Base-by-base conservation (phyloP, 768 basidiomycete genomes). In the Lanmaoa rubissima region DNA sequence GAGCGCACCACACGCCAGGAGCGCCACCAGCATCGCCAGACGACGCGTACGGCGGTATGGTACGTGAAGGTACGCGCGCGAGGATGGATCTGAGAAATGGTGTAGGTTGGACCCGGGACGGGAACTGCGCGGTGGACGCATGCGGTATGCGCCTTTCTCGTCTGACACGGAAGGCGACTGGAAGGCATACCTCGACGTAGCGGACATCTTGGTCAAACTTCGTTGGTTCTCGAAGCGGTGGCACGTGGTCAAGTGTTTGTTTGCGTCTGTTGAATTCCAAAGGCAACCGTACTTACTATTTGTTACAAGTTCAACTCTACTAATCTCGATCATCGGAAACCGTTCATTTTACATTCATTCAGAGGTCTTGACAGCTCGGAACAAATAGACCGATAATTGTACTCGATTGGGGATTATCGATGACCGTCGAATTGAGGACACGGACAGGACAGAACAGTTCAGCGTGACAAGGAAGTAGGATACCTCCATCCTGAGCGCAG, bases 141-240 rank as follows among this genome's bases (percentile, higher is more conserved):
- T 80, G 46, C 86, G 78, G 62, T 88, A 85, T 39, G 78, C 70
- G 32, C 88, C 87, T 65, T 81, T 84, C 69, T 90, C 87, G 57
- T 84, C 71, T 6, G 81, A 77, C 24, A 88, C 73, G 1, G 88
- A 87, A 34, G 88, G 87, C 5, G 88, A 90, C 46, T 71, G 70
- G 58, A 68, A 71, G 2, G 54, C 60, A 54, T 71, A 55, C 32
- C 45, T 53, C 38, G 70, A 38, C 8, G 55, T 45, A 38, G 41
- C 38, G 34, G 61, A 54, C 60, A 61, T 61, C 14, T 5, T 16
- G 4, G 24, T 21, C 9, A 10, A 24, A n/a, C 28, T 14, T 4
- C 4, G 52, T 32, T n/a, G 4, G n/a, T 31, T 21, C 43, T 34
- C 8, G 10, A 10, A 9, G 12, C 5, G 2, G 21, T 13, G 49